A percentile compares a stretch with the other conserved stretches of the same genome.
These are phyloP conservation scores for Thermothelomyces thermophilus DNA, from an alignment of 2,329 filamentous ascomycete genomes.

Conservation along the genomic window DNA sequence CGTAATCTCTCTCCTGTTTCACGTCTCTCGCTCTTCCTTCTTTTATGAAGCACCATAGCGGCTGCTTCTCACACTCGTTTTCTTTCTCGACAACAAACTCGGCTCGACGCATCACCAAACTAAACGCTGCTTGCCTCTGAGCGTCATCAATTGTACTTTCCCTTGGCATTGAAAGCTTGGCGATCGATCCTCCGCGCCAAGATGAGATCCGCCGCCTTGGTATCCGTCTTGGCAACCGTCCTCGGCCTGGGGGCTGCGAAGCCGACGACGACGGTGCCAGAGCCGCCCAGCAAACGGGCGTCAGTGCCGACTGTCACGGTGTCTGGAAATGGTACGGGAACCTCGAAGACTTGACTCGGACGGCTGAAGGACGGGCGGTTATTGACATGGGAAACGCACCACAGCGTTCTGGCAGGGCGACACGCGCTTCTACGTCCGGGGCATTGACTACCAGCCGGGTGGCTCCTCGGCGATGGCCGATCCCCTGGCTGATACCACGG, in stretches of 20 bases:
- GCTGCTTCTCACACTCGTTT: neutral
- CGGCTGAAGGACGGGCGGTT: neutral
- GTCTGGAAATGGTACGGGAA: slow-evolving; percentile 49
- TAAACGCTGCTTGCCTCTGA: neutral
- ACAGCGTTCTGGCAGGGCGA: slow-evolving; percentile 50
- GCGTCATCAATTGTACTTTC: neutral
- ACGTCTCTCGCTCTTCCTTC: neutral
- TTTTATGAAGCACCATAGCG: neutral
- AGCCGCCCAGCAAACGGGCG: slow-evolving; percentile 45
- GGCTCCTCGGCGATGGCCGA: slow-evolving; percentile 54
- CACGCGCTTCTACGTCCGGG: slow-evolving; percentile 52
- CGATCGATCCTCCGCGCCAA: slow-evolving; percentile 11
- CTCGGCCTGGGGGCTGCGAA: slow-evolving; percentile 37
- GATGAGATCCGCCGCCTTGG: slow-evolving; percentile 29
- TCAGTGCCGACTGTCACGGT: slow-evolving; percentile 44
- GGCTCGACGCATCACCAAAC: neutral
- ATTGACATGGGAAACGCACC: slow-evolving; percentile 20
- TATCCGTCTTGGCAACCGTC: slow-evolving; percentile 43
- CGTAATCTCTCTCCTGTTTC: slow-evolving; percentile 12
- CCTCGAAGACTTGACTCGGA: neutral
- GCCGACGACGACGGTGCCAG: slow-evolving; percentile 44
- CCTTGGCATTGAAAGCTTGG: slow-evolving; percentile 11
- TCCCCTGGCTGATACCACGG: slow-evolving; percentile 63
- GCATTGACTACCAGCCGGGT: slow-evolving; percentile 58
- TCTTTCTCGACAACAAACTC: neutral